Evolutionary conservation across 1,139 yeast species (phyloP).

Genomic region (Candida sanyaensis): DNA sequence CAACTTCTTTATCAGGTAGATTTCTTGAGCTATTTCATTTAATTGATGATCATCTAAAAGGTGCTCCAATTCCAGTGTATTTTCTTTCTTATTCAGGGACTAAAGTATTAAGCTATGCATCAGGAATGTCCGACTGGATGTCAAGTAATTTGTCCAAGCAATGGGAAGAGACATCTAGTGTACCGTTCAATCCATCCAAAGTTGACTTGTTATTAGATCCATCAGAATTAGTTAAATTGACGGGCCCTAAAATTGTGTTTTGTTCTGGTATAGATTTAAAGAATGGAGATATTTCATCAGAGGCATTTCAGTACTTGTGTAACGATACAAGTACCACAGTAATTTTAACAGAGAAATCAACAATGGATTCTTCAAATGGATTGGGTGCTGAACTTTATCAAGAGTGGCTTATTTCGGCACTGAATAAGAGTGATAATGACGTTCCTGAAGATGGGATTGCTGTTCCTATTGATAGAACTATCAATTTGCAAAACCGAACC

Average conservation of each 20-base stretch:
- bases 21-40: slow-evolving; percentile 77
- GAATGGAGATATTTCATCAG: slow-evolving; percentile 62
- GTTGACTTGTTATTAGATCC: slow-evolving; percentile 59
- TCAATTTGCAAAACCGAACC: slow-evolving; percentile 32
- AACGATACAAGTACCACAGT: slow-evolving; percentile 67
- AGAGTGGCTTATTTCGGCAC: slow-evolving; percentile 55
- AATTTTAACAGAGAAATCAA: slow-evolving; percentile 66
- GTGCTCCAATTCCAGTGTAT: slow-evolving; percentile 68
- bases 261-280: slow-evolving; percentile 74
- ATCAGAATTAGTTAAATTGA: slow-evolving; percentile 53
- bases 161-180: slow-evolving; percentile 54
- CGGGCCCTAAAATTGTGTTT: slow-evolving; percentile 81
- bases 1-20: slow-evolving; percentile 83
- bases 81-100: slow-evolving; percentile 79
- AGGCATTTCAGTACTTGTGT: slow-evolving; percentile 60
- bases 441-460: slow-evolving; percentile 58
- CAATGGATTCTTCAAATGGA: slow-evolving; percentile 9
- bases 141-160: slow-evolving; percentile 74
- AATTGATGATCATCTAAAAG: slow-evolving; percentile 60
- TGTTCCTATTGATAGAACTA: slow-evolving; percentile 49
- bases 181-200: slow-evolving; percentile 73
- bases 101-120: slow-evolving; percentile 77
- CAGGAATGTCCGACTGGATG: slow-evolving; percentile 96
- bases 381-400: slow-evolving; percentile 44
- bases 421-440: slow-evolving; percentile 35